Conservation (phyloP, 2,329 filamentous ascomycete genomes). For the Tolypocladium paradoxum region DNA sequence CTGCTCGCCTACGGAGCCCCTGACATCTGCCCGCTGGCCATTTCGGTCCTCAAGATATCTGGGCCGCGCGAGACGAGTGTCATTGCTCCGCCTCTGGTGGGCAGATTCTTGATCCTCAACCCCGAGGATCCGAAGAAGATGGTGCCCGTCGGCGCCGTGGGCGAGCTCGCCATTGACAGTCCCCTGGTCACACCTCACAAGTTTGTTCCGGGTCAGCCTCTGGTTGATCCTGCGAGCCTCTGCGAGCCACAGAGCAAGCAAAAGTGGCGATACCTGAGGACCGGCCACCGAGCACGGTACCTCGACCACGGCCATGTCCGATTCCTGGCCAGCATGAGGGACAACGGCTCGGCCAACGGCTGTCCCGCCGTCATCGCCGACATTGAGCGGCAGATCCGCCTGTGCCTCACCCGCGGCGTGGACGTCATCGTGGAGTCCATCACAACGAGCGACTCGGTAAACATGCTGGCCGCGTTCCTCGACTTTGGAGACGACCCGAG, state of each 20-base stretch:
- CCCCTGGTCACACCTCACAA: slow-evolving; percentile 23
- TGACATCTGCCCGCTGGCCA: slow-evolving; percentile 39
- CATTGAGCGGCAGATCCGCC: slow-evolving; percentile 36
- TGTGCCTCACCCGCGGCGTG: slow-evolving; percentile 32
- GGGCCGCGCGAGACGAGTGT: slow-evolving; percentile 25
- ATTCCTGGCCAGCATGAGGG: slow-evolving; percentile 32
- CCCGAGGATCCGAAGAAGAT: slow-evolving; percentile 37
- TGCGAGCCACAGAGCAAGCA: slow-evolving; percentile 12
- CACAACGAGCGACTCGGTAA: slow-evolving; percentile 30
- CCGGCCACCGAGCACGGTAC: slow-evolving; percentile 39
- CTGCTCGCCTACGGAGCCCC: slow-evolving; percentile 41
- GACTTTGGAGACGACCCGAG: slow-evolving; percentile 32
- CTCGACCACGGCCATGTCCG: slow-evolving; percentile 36
- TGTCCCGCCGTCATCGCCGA: slow-evolving; percentile 29
- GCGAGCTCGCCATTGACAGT: slow-evolving; percentile 51
- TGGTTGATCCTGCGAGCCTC: slow-evolving; percentile 12
- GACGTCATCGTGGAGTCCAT: slow-evolving; percentile 40
- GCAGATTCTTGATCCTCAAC: slow-evolving; percentile 42
- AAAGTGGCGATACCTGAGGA: slow-evolving; percentile 33
- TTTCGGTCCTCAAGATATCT: slow-evolving; percentile 34
- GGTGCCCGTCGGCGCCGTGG: slow-evolving; percentile 42
- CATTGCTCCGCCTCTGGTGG: slow-evolving; percentile 36
- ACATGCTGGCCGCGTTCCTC: slow-evolving; percentile 36
- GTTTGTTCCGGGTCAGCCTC: slow-evolving; percentile 18
- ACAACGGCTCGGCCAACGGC: slow-evolving; percentile 29